These are phyloP conservation scores for Galeopsis tetrahit DNA, from an alignment of 257 asterid species.

Conservation along the genomic window DNA sequence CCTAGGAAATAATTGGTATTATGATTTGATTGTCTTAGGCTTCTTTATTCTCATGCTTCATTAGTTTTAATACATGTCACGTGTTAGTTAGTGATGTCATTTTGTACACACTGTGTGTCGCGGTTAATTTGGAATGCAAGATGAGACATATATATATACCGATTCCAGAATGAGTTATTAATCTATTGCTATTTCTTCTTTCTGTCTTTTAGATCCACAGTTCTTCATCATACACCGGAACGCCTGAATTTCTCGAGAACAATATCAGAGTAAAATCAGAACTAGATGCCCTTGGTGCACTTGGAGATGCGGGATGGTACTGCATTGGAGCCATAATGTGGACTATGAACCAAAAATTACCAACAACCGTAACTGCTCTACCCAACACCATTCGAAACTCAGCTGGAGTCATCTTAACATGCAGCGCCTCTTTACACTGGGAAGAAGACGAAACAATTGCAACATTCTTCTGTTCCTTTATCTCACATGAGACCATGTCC, in stretches of 20 bases:
- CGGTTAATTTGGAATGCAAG: neutral
- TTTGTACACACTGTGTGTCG: too few relatives aligned
- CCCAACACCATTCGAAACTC: conserved; percentile 52
- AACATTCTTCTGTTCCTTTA: conserved; percentile 68
- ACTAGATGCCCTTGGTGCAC: conserved; percentile 72
- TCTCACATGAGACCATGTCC: conserved; percentile 68
- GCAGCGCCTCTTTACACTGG: conserved; percentile 73
- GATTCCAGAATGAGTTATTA: neutral
- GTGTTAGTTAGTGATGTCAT: neutral
- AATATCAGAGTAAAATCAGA: conserved; percentile 71
- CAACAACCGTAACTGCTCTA: conserved; percentile 66
- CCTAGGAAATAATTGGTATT: neutral
- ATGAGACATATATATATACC: neutral
- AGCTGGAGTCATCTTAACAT: conserved; percentile 64
- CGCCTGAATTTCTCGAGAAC: conserved; percentile 53
- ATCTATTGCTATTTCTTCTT: conserved; percentile 8
- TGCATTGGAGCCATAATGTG: conserved; percentile 76
- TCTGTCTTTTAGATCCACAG: conserved; percentile 58
- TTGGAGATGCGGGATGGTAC: conserved; percentile 89
- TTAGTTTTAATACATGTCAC: neutral
- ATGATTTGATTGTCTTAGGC: neutral
- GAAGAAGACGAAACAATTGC: conserved; percentile 57
- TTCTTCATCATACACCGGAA: conserved; percentile 56
- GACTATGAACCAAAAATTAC: conserved; percentile 68
- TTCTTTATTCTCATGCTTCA: neutral